Base-by-base conservation (phyloP, 345 rosid genomes). In the Noccaea bulbosa region DNA sequence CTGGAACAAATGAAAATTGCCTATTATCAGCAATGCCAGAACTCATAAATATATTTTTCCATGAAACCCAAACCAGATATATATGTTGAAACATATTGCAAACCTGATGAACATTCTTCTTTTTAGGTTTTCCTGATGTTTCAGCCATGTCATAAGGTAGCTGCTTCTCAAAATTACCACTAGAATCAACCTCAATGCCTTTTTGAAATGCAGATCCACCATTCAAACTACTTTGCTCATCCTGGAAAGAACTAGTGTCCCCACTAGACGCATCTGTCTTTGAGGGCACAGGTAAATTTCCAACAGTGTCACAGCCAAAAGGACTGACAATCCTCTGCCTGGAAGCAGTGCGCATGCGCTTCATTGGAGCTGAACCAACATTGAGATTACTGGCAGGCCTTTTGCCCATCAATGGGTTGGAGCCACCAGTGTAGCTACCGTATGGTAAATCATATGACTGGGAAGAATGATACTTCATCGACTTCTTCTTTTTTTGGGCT, bases 251-350 rank as follows among this genome's bases (percentile, higher is more conserved):
- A 83, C 73, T 87, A 58, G 99, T 88, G 66, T 94, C 99, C 61
- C 97, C 98, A 80, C 98, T 94, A 66, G 99, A 91, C 43, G 89
- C 92, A 79, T 87, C 98, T 17, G 92, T 83, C 78, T 83, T 88
- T 2, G 73, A 62, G n/a, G 86, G 83, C 63, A 78, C 77, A 61
- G 51, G 88, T 52, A 83, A 49, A 57, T 40, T 77, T 65, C 81
- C 88, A 73, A 76, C 48, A 44, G 63, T 63, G n/a, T 12, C 76
- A 46, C 57, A 22, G 79, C 78, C 71, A 66, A 86, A 87, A 62
- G 92, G 86, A 81, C 86, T 83, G 52, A 69, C 56, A 73, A 85
- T 79, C 82, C 93, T 84, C 77, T 85, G 95, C 83, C 98, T 88
- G 44, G 87, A 79, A 58, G 92, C 86, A 80, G 93, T 89, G 63